Percentiles rank a stretch among this genome's conserved stretches.
These are phyloP conservation scores for Aphanocladium album DNA, from an alignment of 2,329 filamentous ascomycete genomes.

Conservation along the genomic window DNA sequence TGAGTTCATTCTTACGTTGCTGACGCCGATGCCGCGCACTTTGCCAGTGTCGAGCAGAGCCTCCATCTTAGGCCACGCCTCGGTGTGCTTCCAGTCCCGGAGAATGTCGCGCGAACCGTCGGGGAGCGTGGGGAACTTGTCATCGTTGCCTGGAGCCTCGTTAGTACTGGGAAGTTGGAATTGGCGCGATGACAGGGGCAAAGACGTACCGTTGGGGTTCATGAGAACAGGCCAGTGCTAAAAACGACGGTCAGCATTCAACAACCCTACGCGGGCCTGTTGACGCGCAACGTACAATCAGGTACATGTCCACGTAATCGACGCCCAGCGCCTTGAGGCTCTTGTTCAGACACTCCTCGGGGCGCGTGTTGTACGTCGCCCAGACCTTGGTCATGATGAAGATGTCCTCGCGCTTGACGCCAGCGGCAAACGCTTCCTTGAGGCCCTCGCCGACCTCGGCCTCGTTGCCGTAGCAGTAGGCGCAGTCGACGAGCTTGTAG, in stretches of 20 bases:
- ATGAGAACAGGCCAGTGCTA: slow-evolving; percentile 76
- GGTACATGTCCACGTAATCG: slow-evolving; percentile 75
- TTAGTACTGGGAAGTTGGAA: background rate
- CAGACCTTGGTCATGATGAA: slow-evolving; percentile 85
- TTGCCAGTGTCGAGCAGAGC: slow-evolving; percentile 56
- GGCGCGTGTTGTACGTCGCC: slow-evolving; percentile 70
- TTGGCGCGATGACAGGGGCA: no score
- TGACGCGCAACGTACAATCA: slow-evolving; percentile 51
- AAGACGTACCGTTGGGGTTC: slow-evolving; percentile 67
- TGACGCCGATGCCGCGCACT: slow-evolving; percentile 49
- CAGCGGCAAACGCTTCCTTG: slow-evolving; percentile 63
- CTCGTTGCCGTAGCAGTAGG: slow-evolving; percentile 78
- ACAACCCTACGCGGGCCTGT: no score
- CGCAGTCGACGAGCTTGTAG: slow-evolving; percentile 62
- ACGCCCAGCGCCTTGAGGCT: slow-evolving; percentile 68
- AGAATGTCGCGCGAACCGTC: slow-evolving; percentile 73
- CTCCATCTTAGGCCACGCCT: slow-evolving; percentile 76
- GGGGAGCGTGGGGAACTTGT: slow-evolving; percentile 67
- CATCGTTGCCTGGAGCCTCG: slow-evolving; percentile 60
- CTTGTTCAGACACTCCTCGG: slow-evolving; percentile 65
- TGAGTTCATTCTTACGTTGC: slow-evolving; percentile 38
- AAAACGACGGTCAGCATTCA: background rate
- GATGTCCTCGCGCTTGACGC: slow-evolving; percentile 70
- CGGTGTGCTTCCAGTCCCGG: slow-evolving; percentile 61
- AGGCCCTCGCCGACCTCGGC: slow-evolving; percentile 76